These are phyloP conservation scores for Terana coerulea DNA, from an alignment of 768 basidiomycete genomes.

Conservation along the genomic window DNA sequence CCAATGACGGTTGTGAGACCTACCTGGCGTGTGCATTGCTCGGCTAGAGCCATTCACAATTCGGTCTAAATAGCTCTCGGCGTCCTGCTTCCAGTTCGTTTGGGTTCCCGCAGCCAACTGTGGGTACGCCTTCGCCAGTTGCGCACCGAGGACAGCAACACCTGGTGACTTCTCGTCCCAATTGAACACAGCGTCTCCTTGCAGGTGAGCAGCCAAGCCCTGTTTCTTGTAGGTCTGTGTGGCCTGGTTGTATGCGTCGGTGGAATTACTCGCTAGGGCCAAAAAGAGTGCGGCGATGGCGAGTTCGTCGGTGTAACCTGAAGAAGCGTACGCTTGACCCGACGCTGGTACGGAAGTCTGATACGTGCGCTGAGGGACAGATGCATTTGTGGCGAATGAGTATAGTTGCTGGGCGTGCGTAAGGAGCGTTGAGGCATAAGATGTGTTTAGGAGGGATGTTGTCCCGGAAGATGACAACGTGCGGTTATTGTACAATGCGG, in stretches of 20 bases:
- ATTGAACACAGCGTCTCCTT: slow-evolving; percentile 63
- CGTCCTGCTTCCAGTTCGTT: slow-evolving; percentile 63
- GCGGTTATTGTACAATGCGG: slow-evolving; percentile 69
- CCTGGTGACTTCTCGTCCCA: slow-evolving; percentile 88
- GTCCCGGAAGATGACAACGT: slow-evolving; percentile 46
- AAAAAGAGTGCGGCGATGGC: slow-evolving; percentile 75
- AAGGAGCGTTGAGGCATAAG: slow-evolving; percentile 68
- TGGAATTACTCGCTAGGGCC: slow-evolving; percentile 63
- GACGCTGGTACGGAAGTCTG: slow-evolving; percentile 67
- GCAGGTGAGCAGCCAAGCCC: slow-evolving; percentile 37
- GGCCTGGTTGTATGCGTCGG: slow-evolving; percentile 54
- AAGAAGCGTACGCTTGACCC: slow-evolving; percentile 64
- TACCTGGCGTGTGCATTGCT: slow-evolving; percentile 61
- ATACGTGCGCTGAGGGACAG: slow-evolving; percentile 57
- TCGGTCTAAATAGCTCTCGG: slow-evolving; percentile 73
- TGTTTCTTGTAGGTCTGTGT: slow-evolving; percentile 36
- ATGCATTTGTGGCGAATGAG: slow-evolving; percentile 66
- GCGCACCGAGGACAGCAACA: slow-evolving; percentile 68
- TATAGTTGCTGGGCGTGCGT: slow-evolving; percentile 76
- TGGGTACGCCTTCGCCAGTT: slow-evolving; percentile 60
- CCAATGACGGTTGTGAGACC: slow-evolving; percentile 12
- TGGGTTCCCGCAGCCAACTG: slow-evolving; percentile 40
- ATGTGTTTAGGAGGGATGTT: slow-evolving; percentile 65
- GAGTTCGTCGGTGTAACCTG: slow-evolving; percentile 70
- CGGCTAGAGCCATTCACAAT: slow-evolving; percentile 56